Conservation (phyloP, 305 asterid species). For the Plantago coronopus region DNA sequence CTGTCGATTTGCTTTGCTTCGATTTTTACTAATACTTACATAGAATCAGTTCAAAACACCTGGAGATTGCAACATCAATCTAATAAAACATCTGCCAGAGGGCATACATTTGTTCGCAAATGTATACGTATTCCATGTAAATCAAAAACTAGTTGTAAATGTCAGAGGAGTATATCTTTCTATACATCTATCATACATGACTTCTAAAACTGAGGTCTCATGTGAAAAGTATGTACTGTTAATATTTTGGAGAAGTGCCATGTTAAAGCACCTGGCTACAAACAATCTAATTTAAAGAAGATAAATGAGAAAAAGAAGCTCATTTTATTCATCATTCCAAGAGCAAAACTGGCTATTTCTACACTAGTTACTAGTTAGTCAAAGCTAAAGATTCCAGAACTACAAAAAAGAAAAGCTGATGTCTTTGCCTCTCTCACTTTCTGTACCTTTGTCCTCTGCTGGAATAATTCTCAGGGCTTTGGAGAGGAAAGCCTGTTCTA, state of each 20-base stretch:
- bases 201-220: too few relatives aligned
- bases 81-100: neutral
- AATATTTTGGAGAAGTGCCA: too few relatives aligned
- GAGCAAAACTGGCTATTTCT: constrained; percentile 6
- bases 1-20: constrained; percentile 19
- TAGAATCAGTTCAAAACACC: constrained; percentile 4
- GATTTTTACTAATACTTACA: neutral
- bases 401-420: neutral
- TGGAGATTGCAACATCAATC: constrained; percentile 5
- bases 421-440: constrained; percentile 5
- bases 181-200: too few relatives aligned
- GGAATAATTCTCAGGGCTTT: constrained; percentile 27
- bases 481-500: constrained; percentile 30
- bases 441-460: constrained; percentile 20
- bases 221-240: too few relatives aligned
- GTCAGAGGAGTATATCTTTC: too few relatives aligned
- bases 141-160: neutral
- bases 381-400: constrained; percentile 3
- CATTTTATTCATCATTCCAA: constrained; percentile 1
- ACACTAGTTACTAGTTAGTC: neutral
- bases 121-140: constrained; percentile 1
- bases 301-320: neutral
- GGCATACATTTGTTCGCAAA: neutral
- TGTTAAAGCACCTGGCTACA: too few relatives aligned
- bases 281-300: too few relatives aligned